Evolutionary conservation across 208 protist genomes (phyloP).

Genomic region (Trypanosoma mega): DNA sequence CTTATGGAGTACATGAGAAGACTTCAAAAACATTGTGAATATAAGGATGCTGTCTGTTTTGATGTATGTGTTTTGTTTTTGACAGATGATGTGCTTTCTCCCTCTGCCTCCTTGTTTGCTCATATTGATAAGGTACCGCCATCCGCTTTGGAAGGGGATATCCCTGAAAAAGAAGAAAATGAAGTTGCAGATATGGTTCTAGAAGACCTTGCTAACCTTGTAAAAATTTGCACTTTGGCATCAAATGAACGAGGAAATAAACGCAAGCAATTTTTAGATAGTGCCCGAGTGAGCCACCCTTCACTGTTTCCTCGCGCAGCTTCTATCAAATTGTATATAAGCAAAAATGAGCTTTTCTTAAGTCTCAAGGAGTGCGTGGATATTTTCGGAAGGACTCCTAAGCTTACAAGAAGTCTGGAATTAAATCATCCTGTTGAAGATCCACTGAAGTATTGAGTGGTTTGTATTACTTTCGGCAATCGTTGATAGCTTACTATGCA

Average conservation of each 20-base stretch:
- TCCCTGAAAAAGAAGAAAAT: conserved; percentile 43
- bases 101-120: conserved; percentile 22
- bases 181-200: conserved; percentile 46
- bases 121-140: conserved; percentile 61
- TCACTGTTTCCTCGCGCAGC: conserved; percentile 65
- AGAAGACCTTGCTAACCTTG: conserved; percentile 46
- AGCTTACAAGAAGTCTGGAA: conserved; percentile 61
- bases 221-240: conserved; percentile 38
- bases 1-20: conserved; percentile 44
- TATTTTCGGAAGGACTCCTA: conserved; percentile 52
- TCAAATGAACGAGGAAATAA: conserved; percentile 19
- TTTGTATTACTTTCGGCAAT: not conserved
- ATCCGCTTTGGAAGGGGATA: conserved; percentile 21
- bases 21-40: conserved; percentile 27
- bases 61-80: conserved; percentile 59
- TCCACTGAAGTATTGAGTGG: conserved; percentile 70
- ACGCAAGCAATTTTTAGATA: conserved; percentile 47
- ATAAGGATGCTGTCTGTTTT: conserved; percentile 18
- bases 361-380: conserved; percentile 62
- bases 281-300: conserved; percentile 62
- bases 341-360: conserved; percentile 45
- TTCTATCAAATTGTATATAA: conserved; percentile 46
- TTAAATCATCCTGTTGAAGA: conserved; percentile 72
- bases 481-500: not conserved
- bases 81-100: conserved; percentile 53